Base-by-base conservation (phyloP, 2,329 filamentous ascomycete species). In the Parastagonospora avenae region DNA sequence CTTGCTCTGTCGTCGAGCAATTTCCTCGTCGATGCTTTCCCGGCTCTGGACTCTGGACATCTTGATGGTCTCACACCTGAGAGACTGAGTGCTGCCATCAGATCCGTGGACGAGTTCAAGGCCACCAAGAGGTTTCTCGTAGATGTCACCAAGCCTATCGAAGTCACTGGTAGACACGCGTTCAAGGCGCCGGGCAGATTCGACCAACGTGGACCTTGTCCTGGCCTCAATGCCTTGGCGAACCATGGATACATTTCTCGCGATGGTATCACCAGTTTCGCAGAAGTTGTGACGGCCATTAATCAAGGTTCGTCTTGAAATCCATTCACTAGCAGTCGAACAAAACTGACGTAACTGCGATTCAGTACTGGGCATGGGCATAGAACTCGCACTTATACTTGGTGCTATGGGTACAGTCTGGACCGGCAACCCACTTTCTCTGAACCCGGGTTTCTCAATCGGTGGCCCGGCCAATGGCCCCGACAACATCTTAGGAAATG, bases 361-460 rank as follows among this genome's bases (percentile, higher is more conserved):
- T 33, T 1, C 16, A 64, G 79, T 82, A 1, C 80, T 62, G 10
- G 59, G 60, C 14, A 82, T 82, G 80, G 74, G 75, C 28, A 60
- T 63, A 35, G 72, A 78, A 51, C 70, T 75, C 2, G 73, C 75
- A 44, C 66, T 80, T 2, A 38, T 63, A 10, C 51, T 64, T 0
- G 73, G 76, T n/a, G 66, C 77, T 4, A 75, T 80, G 65, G 79
- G 78, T 6, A 79, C 77, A 11, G 75, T 79, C 9, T 77, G 77
- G 56, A 76, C 76, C 1, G 81, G 82, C 1, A 79, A 83, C 52
- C 77, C 79, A 5, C 55, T 83, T 0, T 81, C 81, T 0, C 53
- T 81, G 1, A 71, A 75, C 36, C 79, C 75, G 1, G 75, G 78
- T 2, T 82, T 80, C 66, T 83, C 80, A 1, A 83, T 83, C 35